Conservation (phyloP, 2,329 filamentous ascomycete species). For the Fusarium poae region DNA sequence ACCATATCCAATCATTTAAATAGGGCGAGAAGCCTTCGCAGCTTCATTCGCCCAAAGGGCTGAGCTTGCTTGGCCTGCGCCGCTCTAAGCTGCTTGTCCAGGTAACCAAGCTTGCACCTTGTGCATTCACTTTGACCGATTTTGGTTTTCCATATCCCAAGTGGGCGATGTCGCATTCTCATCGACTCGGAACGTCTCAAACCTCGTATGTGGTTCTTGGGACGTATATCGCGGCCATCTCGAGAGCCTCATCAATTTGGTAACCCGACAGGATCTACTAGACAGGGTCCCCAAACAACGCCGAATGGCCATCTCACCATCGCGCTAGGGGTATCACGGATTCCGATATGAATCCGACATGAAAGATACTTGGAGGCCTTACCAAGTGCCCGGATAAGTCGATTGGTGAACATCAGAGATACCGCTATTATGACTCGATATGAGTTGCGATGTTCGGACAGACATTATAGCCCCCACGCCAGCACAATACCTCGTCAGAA, state of each 20-base stretch:
- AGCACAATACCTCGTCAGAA: constrained; percentile 31
- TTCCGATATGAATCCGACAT: constrained; percentile 28
- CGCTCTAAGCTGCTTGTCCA: constrained; percentile 39
- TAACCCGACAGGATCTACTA: constrained; percentile 34
- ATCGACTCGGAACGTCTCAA: constrained; percentile 42
- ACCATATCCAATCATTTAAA: constrained; percentile 46
- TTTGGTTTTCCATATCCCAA: constrained; percentile 35
- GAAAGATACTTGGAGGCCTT: constrained; percentile 38
- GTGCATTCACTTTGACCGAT: constrained; percentile 42
- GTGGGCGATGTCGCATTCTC: constrained; percentile 37
- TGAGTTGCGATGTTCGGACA: constrained; percentile 35
- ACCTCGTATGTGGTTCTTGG: constrained; percentile 38
- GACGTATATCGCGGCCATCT: constrained; percentile 35
- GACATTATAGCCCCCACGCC: constrained; percentile 41
- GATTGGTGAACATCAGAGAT: constrained; percentile 44
- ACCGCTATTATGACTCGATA: constrained; percentile 49
- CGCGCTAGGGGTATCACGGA: constrained; percentile 37
- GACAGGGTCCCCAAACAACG: constrained; percentile 28
- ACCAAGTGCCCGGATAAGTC: constrained; percentile 40
- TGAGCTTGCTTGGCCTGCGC: constrained; percentile 39
- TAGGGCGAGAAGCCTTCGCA: constrained; percentile 43
- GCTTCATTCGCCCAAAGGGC: constrained; percentile 37
- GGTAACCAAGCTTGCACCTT: constrained; percentile 37
- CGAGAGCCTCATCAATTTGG: constrained; percentile 45
- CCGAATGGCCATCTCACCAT: constrained; percentile 43